These are phyloP conservation scores for Tricladium varicosporioides DNA, from an alignment of 2,329 filamentous ascomycete species.

Conservation along the genomic window DNA sequence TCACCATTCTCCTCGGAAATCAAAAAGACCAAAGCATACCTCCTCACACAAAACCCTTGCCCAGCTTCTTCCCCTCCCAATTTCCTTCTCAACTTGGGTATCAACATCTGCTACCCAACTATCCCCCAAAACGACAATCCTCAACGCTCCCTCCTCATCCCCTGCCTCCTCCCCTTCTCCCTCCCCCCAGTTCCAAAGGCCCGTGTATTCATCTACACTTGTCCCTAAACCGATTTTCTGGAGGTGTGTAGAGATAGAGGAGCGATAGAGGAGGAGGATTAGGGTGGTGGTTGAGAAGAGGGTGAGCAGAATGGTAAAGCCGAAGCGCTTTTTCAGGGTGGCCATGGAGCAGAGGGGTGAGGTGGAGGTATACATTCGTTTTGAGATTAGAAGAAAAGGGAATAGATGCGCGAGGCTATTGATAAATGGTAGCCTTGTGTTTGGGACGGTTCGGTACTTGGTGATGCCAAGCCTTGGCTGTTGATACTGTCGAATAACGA, in stretches of 20 bases:
- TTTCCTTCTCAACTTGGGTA: constrained; percentile 11
- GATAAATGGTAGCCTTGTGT: neutral
- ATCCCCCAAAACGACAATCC: constrained; percentile 34
- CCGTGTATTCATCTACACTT: constrained; percentile 18
- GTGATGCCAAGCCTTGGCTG: no score
- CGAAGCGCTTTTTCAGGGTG: constrained; percentile 21
- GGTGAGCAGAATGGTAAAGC: constrained; percentile 20
- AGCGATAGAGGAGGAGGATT: constrained; percentile 17
- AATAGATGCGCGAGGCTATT: neutral
- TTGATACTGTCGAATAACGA: no score
- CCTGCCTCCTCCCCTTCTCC: constrained; percentile 10
- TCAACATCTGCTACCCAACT: constrained; percentile 30
- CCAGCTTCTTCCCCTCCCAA: constrained; percentile 30
- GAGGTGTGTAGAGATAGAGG: constrained; percentile 18
- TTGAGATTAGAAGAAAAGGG: neutral
- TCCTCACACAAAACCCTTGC: constrained; percentile 29
- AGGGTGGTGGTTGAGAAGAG: constrained; percentile 25
- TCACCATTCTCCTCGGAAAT: no score
- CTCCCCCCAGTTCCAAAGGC: constrained; percentile 23
- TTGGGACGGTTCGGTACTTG: no score
- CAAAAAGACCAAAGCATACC: constrained; percentile 19
- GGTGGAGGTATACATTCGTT: neutral
- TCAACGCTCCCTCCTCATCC: constrained; percentile 14
- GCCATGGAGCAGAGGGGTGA: constrained; percentile 5
- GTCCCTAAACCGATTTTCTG: constrained; percentile 22